A percentile compares a stretch with the other conserved stretches of the same genome.
Evolutionary conservation across 331 rosid species (phyloP).

Genomic region (Acacia concinna): DNA sequence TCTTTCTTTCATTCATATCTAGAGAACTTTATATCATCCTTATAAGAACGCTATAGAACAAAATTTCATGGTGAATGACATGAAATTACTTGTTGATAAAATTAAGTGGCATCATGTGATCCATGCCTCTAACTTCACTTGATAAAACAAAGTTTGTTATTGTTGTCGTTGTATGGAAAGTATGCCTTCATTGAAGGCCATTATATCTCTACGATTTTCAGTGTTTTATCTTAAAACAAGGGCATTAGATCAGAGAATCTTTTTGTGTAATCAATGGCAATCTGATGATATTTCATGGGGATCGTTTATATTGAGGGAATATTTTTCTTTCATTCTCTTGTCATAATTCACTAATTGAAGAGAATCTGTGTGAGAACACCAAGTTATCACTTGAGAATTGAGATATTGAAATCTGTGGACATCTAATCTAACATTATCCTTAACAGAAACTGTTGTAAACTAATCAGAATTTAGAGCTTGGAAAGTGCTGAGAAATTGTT

Average conservation of each 20-base stretch:
- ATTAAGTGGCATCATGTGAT: neutral
- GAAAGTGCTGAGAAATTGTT: neutral
- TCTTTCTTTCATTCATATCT: slow-evolving; percentile 7
- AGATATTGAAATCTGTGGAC: neutral
- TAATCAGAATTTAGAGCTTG: neutral
- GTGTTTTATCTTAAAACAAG: neutral
- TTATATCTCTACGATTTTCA: neutral
- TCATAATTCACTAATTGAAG: neutral
- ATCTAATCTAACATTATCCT: neutral
- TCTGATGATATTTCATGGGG: neutral
- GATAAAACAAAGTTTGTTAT: neutral
- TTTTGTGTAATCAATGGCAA: neutral
- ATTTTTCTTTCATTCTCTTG: neutral
- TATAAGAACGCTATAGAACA: neutral
- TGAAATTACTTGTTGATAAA: neutral
- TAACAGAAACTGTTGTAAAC: neutral
- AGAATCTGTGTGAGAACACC: neutral
- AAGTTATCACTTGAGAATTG: neutral
- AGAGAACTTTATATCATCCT: neutral
- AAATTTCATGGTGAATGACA: neutral
- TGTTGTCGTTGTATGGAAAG: neutral
- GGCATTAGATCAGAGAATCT: neutral
- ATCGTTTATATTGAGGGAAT: neutral
- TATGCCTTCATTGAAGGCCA: neutral
- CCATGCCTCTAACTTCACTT: neutral